Base-by-base conservation (phyloP, 768 basidiomycete genomes). In the Leccinum incarnatum region DNA sequence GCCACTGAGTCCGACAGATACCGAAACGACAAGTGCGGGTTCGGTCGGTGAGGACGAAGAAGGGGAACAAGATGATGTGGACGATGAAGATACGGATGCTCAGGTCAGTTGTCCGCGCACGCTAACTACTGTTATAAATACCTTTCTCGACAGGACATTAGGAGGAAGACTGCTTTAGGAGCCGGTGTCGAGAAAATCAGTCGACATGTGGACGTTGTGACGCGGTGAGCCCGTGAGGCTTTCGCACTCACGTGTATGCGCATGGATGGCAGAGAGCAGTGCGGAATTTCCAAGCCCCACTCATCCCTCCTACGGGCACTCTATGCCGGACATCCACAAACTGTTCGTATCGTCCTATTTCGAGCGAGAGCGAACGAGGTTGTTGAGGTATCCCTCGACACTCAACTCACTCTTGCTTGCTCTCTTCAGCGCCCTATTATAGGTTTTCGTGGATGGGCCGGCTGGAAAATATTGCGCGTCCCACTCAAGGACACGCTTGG, bases 101-200 rank as follows among this genome's bases (percentile, higher is more conserved):
- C 61, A 65, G 69, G 71, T 72, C 15, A 21, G 67, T 54, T 23
- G 5, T 55, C 17, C 12, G 1, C 7, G 4, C 23, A 2, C 53
- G 4, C 45, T 5, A 19, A 36, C 2, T 11, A 48, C 10, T 19
- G 14, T 5, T 54, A 54, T 54, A 19, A 62, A 70, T 53, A 54
- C 51, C 8, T 46, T 50, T 49, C 19, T 52, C 30, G 47, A 36
- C 55, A 74, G 72, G 69, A 69, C 34, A 52, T 53, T 11, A 17
- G 29, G 19, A 66, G 75, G 46, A 76, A 68, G 59, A 75, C 75
- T 14, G 64, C 68, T 3, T 62, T 74, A 0, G 72, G 74, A 21
- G 74, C 74, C 9, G 75, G 75, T 8, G 69, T 75, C 19, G 75
- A 75, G 60, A 75, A 75, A 60, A 62, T 75, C 54, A 76, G 75